Evolutionary conservation across 176 grass and related monocot genomes (phyloP), one percentile per base, ranked within the genome.

Genomic region (Otatea glauca): DNA sequence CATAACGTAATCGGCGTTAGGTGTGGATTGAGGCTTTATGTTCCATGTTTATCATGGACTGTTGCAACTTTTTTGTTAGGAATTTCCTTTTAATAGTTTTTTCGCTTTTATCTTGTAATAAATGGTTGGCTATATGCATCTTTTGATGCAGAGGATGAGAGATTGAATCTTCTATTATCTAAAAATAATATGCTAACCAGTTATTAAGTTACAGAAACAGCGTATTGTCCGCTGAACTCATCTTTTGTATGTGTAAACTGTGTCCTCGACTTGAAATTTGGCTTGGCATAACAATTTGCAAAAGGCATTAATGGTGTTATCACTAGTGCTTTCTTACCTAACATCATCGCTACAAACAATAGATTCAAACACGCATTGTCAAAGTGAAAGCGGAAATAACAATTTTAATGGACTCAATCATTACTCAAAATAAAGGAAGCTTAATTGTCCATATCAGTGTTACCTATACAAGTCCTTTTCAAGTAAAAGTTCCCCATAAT

Each of bases 241-340:
- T 18, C 6, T 9, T 88, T 69, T 84, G 18, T 25, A 23, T 54
- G 4, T 37, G 3, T 55, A 25, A 78, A 32, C 18, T 65, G 75
- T 65, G 38, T n/a, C 51, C 5, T 73, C 56, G 78, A 73, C 47
- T 48, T 59, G 7, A 42, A 78, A 71, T 7, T 61, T 83, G 42
- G 4, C 15, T 51, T 13, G n/a, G 7, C 75, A 11, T 16, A 65
- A 65, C 56, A 68, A 88, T 37, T 41, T 83, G 47, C 43, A 9
- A 23, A 86, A 66, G 68, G n/a, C 21, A 74, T 60, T 71, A 58
- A 58, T 65, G 75, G 27, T 88, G 68, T 74, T 59, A 65, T 88
- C 75, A 73, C 14, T 75, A 79, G 34, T 78, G 65, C 66, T 66
- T 61, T 18, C 74, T 87, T 78, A 87, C 89, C 60, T 83, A 90